Percentiles rank a stretch among this genome's conserved stretches.
phyloP scores from a whole-genome alignment of 305 asterid genomes.

The Plantago rigida region DNA sequence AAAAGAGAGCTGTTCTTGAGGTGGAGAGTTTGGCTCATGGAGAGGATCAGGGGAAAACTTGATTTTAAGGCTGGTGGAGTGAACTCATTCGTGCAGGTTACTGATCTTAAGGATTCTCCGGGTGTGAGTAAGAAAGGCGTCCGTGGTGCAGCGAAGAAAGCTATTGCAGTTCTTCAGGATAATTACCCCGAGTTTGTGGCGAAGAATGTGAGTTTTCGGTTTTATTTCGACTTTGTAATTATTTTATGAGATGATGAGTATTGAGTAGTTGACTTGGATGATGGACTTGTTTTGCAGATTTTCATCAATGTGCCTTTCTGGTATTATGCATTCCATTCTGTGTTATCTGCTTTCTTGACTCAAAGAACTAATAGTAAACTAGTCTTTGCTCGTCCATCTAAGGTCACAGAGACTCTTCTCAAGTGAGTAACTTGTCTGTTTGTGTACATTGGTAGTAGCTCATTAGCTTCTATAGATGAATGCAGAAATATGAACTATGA shows the following conservation, averaged over 20 bases:
- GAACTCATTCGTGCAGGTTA: conserved; percentile 50
- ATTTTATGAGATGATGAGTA: no score
- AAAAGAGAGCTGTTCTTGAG: conserved; percentile 54
- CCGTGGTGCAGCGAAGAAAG: conserved; percentile 33
- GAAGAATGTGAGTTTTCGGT: conserved; percentile 41
- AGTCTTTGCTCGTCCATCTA: conserved; percentile 60
- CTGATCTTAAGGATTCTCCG: conserved; percentile 56
- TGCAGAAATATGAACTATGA: no score
- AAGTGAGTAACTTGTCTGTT: conserved; percentile 40
- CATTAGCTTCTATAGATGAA: no score
- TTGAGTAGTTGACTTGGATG: no score
- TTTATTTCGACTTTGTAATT: background rate
- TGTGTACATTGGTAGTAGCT: background rate
- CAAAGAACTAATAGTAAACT: conserved; percentile 73
- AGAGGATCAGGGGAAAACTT: conserved; percentile 47
- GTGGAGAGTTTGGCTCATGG: conserved; percentile 71
- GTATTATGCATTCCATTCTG: conserved; percentile 58
- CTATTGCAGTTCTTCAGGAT: conserved; percentile 59
- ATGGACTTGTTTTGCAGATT: conserved; percentile 33
- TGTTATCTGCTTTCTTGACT: conserved; percentile 62
- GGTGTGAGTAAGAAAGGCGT: conserved; percentile 18
- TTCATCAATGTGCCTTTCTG: conserved; percentile 78
- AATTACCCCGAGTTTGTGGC: conserved; percentile 78
- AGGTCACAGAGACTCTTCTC: conserved; percentile 63
- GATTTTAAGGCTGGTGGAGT: conserved; percentile 55